Base-by-base conservation (phyloP, 1,139 yeast species). In the Magnusiomyces magnusii region DNA sequence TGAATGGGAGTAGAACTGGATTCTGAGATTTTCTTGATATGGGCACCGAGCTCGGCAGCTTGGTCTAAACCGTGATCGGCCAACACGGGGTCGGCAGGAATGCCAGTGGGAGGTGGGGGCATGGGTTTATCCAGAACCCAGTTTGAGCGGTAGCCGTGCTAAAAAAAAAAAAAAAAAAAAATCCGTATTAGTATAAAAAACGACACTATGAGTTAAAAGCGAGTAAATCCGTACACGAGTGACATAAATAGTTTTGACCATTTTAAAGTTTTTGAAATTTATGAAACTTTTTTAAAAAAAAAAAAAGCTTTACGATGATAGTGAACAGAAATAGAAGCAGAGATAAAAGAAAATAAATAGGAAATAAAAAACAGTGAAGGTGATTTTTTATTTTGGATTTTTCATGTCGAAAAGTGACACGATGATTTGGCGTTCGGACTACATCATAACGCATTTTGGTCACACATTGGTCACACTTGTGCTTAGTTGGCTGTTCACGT, bases 41-140 rank as follows among this genome's bases (percentile, higher is more conserved):
- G 83, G 25, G 74, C 78, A 0, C 87, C 92, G 58, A 89, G 75
- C 67, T 89, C 90, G 58, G 79, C 77, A 1, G 96, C 93, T 71
- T 89, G 96, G 9, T 83, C 86, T 1, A 80, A 82, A 1, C 96
- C 96, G 67, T 87, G 95, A 2, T 80, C 81, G 0, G 96, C 90
- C 62, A 89, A 76, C 7, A 88, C 85, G 2, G 92, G 90, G 66
- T 89, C 96, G 60, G 90, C 85, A 60, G 84, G 87, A 24, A 88
- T 85, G 0, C 95, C 95, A 0, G 96, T 88, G 0, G 92, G 92
- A 3, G 86, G 85, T 64, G 83, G 86, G 55, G 93, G 92, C 39
- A 81, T 81, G 1, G 91, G 89, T 36, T 61, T 69, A 56, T 67
- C 70, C 41, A 68, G 64, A 57, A 85, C 75, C 96, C 95, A 87